phyloP scores from a whole-genome alignment of 202 grass and related monocot genomes.

The Schoenoplectus triqueter region DNA sequence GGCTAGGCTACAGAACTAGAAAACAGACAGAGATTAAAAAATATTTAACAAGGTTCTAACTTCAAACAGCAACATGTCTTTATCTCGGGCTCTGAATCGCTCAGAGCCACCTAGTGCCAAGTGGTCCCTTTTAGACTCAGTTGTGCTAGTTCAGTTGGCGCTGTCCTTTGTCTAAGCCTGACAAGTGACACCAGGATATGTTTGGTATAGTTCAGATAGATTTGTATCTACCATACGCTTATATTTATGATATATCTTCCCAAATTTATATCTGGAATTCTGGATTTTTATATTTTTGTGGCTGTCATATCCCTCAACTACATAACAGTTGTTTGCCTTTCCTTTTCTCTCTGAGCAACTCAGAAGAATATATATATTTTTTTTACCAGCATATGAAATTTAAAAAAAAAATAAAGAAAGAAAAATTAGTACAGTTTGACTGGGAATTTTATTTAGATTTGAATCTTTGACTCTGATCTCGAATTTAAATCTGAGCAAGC shows the following conservation, averaged over 20 bases:
- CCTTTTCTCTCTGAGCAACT: background rate
- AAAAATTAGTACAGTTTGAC: background rate
- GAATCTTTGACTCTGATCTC: background rate
- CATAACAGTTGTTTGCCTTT: background rate
- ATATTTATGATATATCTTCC: background rate
- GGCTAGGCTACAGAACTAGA: background rate
- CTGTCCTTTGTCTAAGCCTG: background rate
- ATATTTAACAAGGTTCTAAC: background rate
- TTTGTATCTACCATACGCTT: background rate
- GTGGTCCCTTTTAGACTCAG: slow-evolving; percentile 18
- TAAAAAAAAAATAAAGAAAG: background rate
- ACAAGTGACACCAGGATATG: background rate
- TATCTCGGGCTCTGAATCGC: background rate
- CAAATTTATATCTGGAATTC: too few species aligned
- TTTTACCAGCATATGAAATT: background rate
- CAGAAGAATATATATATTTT: too few species aligned
- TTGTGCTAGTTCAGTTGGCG: slow-evolving; percentile 7
- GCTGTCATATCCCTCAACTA: background rate
- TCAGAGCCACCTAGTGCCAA: slow-evolving; percentile 4
- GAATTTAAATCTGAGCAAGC: background rate
- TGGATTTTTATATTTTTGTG: background rate
- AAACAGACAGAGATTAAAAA: background rate
- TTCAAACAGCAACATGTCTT: slow-evolving; percentile 21
- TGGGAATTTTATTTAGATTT: background rate
- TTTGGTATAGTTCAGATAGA: background rate